Evolutionary conservation across 495 filamentous ascomycete genomes (phyloP), one percentile per base, ranked within the genome.

Genomic region (Hypoxylon fuscum): DNA sequence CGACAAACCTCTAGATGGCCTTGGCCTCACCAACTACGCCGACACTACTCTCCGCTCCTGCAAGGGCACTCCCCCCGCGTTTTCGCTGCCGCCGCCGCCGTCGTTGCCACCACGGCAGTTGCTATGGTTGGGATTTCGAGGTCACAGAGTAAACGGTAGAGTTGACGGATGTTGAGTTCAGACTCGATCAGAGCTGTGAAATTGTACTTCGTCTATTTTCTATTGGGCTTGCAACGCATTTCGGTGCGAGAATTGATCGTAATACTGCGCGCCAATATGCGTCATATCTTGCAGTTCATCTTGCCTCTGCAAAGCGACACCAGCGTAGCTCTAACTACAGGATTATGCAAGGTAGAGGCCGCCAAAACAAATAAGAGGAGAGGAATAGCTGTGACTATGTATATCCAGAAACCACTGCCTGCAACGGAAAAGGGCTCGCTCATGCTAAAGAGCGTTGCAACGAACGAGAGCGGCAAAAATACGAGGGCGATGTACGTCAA

Each of bases 391-490:
- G 34, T 42, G 3, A 37, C 50, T 42, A 46, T 53, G 22, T 48
- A 53, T 49, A 50, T 46, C 35, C 50, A 55, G 20, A 48, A 55
- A 18, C 43, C 35, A 10, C 23, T 41, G 14, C 58, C 22, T 11
- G 21, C 43, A 18, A 47, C 25, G 2, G 43, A 47, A 15, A 46
- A 56, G 6, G 11, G 32, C n/a, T 62, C 53, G 7, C 42, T 40
- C 75, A 79, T 77, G 42, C 72, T 75, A 32, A 77, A 77, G 8
- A 77, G 27, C 31, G 71, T 69, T 3, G 76, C 52, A 3, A 76
- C 70, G 46, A 68, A 77, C 0, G 64, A 68, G 44, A 74, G 50
- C 29, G 74, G 75, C n/a, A 79, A 64, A 44, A 79, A 79, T 5
- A 77, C 40, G 12, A 77, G 55, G 7, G 74, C 72, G 10, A 77